These are phyloP conservation scores for Cyberlindnera suaveolens DNA, from an alignment of 805 yeast species.

Conservation along the genomic window DNA sequence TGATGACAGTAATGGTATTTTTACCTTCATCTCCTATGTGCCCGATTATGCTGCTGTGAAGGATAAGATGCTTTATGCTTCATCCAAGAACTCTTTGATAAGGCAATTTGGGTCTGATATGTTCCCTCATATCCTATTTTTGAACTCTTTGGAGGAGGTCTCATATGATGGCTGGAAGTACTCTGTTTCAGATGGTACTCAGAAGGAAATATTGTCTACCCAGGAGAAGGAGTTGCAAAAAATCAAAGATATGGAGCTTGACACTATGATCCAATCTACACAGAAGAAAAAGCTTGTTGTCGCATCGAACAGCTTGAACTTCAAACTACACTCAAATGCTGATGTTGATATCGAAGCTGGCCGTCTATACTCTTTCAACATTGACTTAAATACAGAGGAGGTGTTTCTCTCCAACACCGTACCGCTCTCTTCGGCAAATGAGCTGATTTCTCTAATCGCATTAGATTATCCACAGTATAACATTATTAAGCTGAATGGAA, in stretches of 20 bases:
- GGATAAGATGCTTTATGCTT: conserved; percentile 89
- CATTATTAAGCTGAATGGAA: conserved; percentile 38
- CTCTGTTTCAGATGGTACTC: conserved; percentile 29
- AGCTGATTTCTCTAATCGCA: conserved; percentile 29
- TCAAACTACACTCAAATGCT: conserved; percentile 25
- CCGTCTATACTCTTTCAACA: conserved; percentile 42
- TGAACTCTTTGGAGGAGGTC: conserved; percentile 30
- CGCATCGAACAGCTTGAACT: conserved; percentile 22
- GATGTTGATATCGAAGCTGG: conserved; percentile 21
- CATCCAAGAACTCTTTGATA: conserved; percentile 72
- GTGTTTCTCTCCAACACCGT: conserved; percentile 31
- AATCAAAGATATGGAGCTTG: conserved; percentile 38
- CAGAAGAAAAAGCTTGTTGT: conserved; percentile 24
- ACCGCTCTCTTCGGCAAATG: conserved; percentile 20
- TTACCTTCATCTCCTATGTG: conserved; percentile 70
- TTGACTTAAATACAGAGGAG: conserved; percentile 44
- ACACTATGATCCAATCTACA: conserved; percentile 26
- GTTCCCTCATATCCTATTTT: conserved; percentile 28
- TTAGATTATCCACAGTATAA: conserved; percentile 51
- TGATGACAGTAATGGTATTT: conserved; percentile 15
- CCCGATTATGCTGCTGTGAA: conserved; percentile 83
- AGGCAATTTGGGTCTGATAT: conserved; percentile 61
- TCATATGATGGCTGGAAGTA: conserved; percentile 41
- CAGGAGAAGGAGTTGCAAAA: conserved; percentile 48
- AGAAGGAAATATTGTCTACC: conserved; percentile 45